Percentiles rank a stretch among this genome's conserved stretches.
Conservation (phyloP, 768 basidiomycete genomes). For the Suillus discolor region DNA sequence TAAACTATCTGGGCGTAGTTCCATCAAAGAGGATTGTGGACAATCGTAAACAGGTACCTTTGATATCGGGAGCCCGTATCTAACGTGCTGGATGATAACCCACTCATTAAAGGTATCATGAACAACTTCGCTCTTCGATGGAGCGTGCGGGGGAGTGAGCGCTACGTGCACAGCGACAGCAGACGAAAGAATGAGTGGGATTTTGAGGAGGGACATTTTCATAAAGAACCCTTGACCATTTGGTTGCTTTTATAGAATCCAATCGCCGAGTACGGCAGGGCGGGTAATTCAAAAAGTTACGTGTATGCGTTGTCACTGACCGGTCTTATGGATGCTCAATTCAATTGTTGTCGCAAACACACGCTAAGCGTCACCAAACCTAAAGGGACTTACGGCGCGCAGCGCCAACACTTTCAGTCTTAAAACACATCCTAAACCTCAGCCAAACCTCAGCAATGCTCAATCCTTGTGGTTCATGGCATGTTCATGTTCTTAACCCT, state of each 20-base stretch:
- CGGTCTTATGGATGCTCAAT: too few species aligned
- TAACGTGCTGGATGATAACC: background rate
- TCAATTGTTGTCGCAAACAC: too few species aligned
- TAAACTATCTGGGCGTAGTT: constrained; percentile 6
- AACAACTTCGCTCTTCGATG: constrained; percentile 37
- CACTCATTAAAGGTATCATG: constrained; percentile 6
- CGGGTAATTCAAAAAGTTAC: background rate
- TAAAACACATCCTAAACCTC: too few species aligned
- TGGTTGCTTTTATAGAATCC: background rate
- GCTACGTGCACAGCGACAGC: constrained; percentile 43
- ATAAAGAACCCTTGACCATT: background rate
- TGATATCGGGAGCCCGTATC: background rate
- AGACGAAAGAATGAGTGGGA: constrained; percentile 44
- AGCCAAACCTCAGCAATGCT: too few species aligned
- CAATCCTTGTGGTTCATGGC: too few species aligned
- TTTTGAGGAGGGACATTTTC: constrained; percentile 37
- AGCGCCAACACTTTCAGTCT: too few species aligned
- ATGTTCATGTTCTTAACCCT: too few species aligned
- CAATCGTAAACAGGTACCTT: background rate
- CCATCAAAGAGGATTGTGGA: background rate
- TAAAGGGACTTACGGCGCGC: too few species aligned
- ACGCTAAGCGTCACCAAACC: too few species aligned
- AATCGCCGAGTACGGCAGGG: background rate
- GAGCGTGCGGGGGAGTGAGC: constrained; percentile 48
- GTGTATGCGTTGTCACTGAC: background rate